Percentiles rank a stretch among this genome's conserved stretches.
phyloP scores from a whole-genome alignment of 2,329 filamentous ascomycete species.

The Ilyonectria sp. region DNA sequence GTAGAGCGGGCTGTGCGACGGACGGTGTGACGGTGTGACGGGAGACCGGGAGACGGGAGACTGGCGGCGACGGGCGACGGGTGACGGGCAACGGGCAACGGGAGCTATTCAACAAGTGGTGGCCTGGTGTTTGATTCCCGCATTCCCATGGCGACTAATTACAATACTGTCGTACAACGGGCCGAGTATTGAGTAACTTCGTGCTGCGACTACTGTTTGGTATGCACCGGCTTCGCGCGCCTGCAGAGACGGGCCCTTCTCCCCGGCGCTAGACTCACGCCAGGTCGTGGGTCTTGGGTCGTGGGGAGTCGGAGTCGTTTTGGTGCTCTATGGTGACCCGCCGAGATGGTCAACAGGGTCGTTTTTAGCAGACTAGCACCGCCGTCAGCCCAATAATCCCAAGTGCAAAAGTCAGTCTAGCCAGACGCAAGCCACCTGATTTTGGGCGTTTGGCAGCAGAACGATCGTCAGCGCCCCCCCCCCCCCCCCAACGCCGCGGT shows the following conservation, averaged over 20 bases:
- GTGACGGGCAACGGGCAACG: slow-evolving; percentile 8
- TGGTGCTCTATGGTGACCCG: not conserved
- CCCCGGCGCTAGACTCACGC: slow-evolving; percentile 36
- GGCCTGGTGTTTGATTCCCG: not conserved
- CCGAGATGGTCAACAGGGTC: slow-evolving; percentile 15
- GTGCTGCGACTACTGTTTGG: not conserved
- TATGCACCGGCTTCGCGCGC: not conserved
- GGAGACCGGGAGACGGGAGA: slow-evolving; percentile 10
- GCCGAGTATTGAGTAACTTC: not conserved
- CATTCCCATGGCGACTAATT: not conserved
- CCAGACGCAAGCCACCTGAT: slow-evolving; percentile 15
- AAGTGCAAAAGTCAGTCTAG: not conserved
- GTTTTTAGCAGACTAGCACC: slow-evolving; percentile 8
- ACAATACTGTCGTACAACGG: not conserved
- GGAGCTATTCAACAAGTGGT: not conserved
- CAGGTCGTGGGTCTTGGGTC: slow-evolving; percentile 15
- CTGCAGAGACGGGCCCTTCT: slow-evolving; percentile 3
- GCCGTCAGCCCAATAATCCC: slow-evolving; percentile 8
- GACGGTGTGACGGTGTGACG: slow-evolving; percentile 21
- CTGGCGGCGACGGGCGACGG: slow-evolving; percentile 14
- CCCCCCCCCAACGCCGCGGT: not conserved
- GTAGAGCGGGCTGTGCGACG: slow-evolving; percentile 9
- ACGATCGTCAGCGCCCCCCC: slow-evolving; percentile 18
- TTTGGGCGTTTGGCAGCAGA: slow-evolving; percentile 10
- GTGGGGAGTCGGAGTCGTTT: slow-evolving; percentile 23